Base-by-base conservation (phyloP, 2,329 filamentous ascomycete genomes). In the Orbilia ellipsospora region DNA sequence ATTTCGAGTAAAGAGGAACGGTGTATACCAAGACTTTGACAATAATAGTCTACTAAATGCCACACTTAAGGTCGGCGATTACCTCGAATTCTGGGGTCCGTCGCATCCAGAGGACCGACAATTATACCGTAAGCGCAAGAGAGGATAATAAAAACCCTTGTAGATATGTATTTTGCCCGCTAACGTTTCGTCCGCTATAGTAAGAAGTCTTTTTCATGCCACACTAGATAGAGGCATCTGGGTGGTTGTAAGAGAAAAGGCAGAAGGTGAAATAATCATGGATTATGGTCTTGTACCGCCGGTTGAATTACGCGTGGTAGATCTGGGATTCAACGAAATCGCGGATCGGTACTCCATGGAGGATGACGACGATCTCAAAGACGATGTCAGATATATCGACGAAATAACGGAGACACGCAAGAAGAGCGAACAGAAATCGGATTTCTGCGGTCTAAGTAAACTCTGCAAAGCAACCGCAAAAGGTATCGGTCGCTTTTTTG, bases 31-130 rank as follows among this genome's bases (percentile, higher is more conserved):
- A 15, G 56, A 52, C n/a, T 45, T 73, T 4, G 56, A 62, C 5
- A n/a, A n/a, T 4, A 51, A 48, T 26, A 20, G 20, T 3, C 55
- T 56, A 10, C 15, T 51, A 56, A 48, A 60, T 55, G 68, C 60
- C 2, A 62, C 59, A 7, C 20, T 73, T 1, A 48, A 44, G 23
- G 69, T 61, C 4, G 62, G 69, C 2, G 69, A 73, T 20, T 13
- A 44, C 31, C 23, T 73, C 16, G 69, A 73, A 28, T 73, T 73
- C 50, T 73, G 56, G 40, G 69, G 69, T 0, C 69, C 69, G 1
- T 50, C 55, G 1, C 13, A 2, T 7, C 40, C 62, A 7, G n/a
- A 62, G 0, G 8, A 62, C 6, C 55, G 61, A 15, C 44, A 73
- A n/a, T 28, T 73, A 23, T 73, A 55, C 36, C n/a, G 69, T 73